A percentile compares a stretch with the other conserved stretches of the same genome.
Evolutionary conservation across 345 rosid genomes (phyloP).

Genomic region (Clarkia xantiana): DNA sequence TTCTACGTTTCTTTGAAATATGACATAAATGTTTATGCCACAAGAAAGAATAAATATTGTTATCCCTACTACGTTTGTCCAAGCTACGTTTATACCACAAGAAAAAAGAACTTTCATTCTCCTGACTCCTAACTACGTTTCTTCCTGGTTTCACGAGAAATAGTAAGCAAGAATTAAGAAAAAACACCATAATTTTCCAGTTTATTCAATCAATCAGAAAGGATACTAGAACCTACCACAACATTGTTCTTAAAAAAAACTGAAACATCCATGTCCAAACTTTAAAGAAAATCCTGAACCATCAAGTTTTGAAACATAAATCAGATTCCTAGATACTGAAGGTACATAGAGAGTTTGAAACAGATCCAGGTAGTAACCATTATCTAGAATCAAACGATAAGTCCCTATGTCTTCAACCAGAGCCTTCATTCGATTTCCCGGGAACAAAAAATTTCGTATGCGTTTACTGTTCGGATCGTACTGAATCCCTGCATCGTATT

Average conservation of each 20-base stretch:
- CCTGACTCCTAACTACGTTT: neutral
- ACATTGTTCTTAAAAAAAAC: slow-evolving; percentile 5
- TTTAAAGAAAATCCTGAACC: slow-evolving; percentile 3
- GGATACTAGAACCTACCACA: slow-evolving; percentile 2
- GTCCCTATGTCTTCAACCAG: slow-evolving; percentile 4
- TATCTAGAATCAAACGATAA: slow-evolving; percentile 6
- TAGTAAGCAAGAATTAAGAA: slow-evolving; percentile 2
- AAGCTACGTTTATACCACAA: too few species aligned
- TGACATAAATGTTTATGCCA: slow-evolving; percentile 4
- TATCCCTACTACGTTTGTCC: neutral
- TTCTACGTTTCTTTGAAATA: slow-evolving; percentile 4
- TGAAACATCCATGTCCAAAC: slow-evolving; percentile 5
- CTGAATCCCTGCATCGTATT: slow-evolving; percentile 11
- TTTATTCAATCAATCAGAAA: slow-evolving; percentile 8
- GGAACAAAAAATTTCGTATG: slow-evolving; percentile 6
- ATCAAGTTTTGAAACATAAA: slow-evolving; percentile 9
- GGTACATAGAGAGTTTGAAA: slow-evolving; percentile 5
- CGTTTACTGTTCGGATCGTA: slow-evolving; percentile 10
- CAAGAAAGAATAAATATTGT: neutral
- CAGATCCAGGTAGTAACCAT: slow-evolving; percentile 2
- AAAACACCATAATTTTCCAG: slow-evolving; percentile 4
- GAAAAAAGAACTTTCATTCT: neutral
- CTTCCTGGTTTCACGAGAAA: neutral
- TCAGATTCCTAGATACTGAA: slow-evolving; percentile 4
- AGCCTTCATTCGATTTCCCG: slow-evolving; percentile 7